phyloP scores from a whole-genome alignment of 495 filamentous ascomycete genomes.

The Poronia punctata region DNA sequence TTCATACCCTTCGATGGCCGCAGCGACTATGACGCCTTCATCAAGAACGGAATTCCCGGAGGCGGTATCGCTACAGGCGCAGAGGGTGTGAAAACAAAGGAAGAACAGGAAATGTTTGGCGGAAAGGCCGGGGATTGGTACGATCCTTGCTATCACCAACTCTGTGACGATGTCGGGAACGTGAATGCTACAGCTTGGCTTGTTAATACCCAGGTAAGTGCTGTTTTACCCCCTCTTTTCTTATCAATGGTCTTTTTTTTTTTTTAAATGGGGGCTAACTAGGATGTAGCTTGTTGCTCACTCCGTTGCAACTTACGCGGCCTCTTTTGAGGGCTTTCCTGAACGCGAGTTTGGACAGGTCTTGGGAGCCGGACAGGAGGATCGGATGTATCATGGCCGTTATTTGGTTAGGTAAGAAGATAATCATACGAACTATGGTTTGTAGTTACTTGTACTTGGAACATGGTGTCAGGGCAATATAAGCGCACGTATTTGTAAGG shows the following conservation, averaged over 20 bases:
- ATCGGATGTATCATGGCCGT: slow-evolving; percentile 35
- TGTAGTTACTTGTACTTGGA: background rate
- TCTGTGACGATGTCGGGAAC: slow-evolving; percentile 46
- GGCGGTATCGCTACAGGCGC: slow-evolving; percentile 57
- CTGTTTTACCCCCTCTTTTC: background rate
- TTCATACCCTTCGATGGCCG: slow-evolving; percentile 50
- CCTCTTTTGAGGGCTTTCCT: slow-evolving; percentile 48
- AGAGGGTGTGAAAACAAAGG: slow-evolving; percentile 49
- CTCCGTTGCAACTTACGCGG: slow-evolving; percentile 46
- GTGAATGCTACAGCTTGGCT: slow-evolving; percentile 46
- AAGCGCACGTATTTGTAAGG: no score
- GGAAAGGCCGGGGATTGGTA: slow-evolving; percentile 45
- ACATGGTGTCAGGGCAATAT: no score
- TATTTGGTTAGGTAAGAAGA: slow-evolving; percentile 28
- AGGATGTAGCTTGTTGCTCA: slow-evolving; percentile 42
- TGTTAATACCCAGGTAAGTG: slow-evolving; percentile 44
- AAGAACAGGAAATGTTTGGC: slow-evolving; percentile 45
- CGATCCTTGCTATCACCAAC: slow-evolving; percentile 50
- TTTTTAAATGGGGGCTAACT: slow-evolving; percentile 3
- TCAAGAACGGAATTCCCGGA: slow-evolving; percentile 44
- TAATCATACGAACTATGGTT: background rate
- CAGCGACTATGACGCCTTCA: slow-evolving; percentile 52
- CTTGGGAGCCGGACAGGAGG: no score
- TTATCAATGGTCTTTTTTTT: background rate
- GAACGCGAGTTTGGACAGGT: slow-evolving; percentile 30